Conservation (phyloP, 345 rosid species). For the Salix suchowensis region DNA sequence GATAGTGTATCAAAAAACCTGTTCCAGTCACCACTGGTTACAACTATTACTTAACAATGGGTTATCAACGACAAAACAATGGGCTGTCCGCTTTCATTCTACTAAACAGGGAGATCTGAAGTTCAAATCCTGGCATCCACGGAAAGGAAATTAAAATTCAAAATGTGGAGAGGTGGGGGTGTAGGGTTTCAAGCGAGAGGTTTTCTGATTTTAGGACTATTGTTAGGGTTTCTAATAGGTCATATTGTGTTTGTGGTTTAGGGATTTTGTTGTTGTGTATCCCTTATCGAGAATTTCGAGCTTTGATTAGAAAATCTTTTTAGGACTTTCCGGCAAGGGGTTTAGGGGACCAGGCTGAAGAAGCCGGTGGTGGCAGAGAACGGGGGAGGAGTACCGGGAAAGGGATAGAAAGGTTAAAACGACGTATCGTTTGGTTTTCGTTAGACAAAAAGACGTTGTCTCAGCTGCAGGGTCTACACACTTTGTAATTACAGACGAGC, state of each 20-base stretch:
- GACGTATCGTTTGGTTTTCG: not conserved
- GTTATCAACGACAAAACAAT: no score
- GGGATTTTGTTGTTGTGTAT: not conserved
- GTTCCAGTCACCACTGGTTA: no score
- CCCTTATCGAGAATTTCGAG: not conserved
- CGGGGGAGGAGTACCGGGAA: not conserved
- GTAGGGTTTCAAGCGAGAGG: slow-evolving; percentile 40
- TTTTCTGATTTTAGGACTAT: slow-evolving; percentile 36
- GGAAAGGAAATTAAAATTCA: not conserved
- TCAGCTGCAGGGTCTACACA: no score
- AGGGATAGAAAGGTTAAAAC: not conserved
- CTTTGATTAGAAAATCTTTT: not conserved
- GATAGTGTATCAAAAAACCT: no score
- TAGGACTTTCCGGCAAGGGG: not conserved
- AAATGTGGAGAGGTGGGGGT: slow-evolving; percentile 39
- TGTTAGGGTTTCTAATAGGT: slow-evolving; percentile 38
- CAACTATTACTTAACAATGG: not conserved
- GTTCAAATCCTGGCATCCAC: not conserved
- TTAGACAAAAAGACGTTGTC: not conserved
- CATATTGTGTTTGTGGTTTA: slow-evolving; percentile 11
- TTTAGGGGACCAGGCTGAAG: no score
- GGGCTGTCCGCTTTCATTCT: not conserved
- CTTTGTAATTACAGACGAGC: not conserved
- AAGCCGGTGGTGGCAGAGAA: no score
- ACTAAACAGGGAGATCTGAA: not conserved